These are phyloP conservation scores for Suillus placidus DNA, from an alignment of 768 basidiomycete genomes.

Conservation along the genomic window DNA sequence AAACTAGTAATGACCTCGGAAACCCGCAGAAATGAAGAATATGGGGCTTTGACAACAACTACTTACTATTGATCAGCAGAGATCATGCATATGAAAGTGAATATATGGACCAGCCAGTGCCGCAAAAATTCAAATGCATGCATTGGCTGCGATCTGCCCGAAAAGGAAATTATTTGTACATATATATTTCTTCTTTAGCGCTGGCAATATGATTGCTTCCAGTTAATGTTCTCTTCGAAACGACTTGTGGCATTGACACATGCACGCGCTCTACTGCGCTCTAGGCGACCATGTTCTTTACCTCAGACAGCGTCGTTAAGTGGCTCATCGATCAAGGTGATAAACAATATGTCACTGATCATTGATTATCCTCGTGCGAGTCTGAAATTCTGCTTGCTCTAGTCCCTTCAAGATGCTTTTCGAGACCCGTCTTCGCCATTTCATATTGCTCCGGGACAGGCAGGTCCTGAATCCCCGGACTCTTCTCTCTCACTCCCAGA, in stretches of 20 bases:
- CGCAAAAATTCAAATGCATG: no score
- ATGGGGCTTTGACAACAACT: not conserved
- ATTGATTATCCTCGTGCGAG: not conserved
- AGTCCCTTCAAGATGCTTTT: slow-evolving; percentile 67
- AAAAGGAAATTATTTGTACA: not conserved
- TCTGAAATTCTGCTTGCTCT: slow-evolving; percentile 2
- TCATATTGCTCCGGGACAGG: slow-evolving; percentile 58
- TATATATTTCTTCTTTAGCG: not conserved
- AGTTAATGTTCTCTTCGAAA: not conserved
- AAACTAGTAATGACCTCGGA: not conserved
- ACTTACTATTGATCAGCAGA: not conserved
- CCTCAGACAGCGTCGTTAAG: slow-evolving; percentile 18
- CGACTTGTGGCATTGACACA: not conserved
- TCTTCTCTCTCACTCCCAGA: slow-evolving; percentile 28
- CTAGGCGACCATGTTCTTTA: not conserved
- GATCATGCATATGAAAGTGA: not conserved
- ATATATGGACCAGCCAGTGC: no score
- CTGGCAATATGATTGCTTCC: not conserved
- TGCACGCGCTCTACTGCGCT: not conserved
- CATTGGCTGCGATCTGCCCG: no score
- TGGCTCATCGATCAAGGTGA: slow-evolving; percentile 31
- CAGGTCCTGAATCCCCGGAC: slow-evolving; percentile 63
- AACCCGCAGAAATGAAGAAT: not conserved
- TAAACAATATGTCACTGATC: not conserved
- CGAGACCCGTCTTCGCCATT: slow-evolving; percentile 68